These are phyloP conservation scores for Talaromyces pinophilus DNA, from an alignment of 2,329 filamentous ascomycete genomes.

Conservation along the genomic window DNA sequence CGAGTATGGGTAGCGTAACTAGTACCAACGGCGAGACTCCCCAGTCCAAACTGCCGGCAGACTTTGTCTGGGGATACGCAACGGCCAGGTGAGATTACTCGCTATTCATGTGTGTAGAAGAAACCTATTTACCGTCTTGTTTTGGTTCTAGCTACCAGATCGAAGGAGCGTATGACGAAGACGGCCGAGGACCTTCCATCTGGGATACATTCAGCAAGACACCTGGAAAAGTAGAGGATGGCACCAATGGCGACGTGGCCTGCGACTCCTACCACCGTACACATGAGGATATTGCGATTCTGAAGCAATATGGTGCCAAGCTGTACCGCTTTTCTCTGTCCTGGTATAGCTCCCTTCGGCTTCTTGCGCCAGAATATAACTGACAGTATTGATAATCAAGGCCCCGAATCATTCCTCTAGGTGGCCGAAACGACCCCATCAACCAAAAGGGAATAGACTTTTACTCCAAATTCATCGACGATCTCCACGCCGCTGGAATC, in stretches of 20 bases:
- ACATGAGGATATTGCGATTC: slow-evolving; percentile 71
- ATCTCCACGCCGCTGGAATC: slow-evolving; percentile 74
- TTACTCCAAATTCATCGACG: slow-evolving; percentile 77
- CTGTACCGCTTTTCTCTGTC: slow-evolving; percentile 84
- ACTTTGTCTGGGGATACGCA: slow-evolving; percentile 79
- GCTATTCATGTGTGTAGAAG: background rate
- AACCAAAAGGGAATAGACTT: slow-evolving; percentile 76
- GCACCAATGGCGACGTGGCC: slow-evolving; percentile 71
- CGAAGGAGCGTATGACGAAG: slow-evolving; percentile 72
- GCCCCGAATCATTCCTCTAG: slow-evolving; percentile 80
- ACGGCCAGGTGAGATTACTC: slow-evolving; percentile 62
- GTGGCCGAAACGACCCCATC: slow-evolving; percentile 76
- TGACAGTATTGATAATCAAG: slow-evolving; percentile 21
- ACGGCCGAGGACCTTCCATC: slow-evolving; percentile 79
- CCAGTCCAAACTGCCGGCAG: slow-evolving; percentile 56
- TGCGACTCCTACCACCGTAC: slow-evolving; percentile 87
- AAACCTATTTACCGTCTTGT: background rate
- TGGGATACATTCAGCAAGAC: slow-evolving; percentile 87
- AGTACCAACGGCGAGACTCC: slow-evolving; percentile 21
- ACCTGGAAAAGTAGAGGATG: slow-evolving; percentile 80
- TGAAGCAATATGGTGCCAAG: slow-evolving; percentile 71
- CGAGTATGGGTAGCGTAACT: slow-evolving; percentile 10
- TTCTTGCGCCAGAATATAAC: background rate
- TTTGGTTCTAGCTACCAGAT: slow-evolving; percentile 72
- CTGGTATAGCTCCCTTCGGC: slow-evolving; percentile 48